These are phyloP conservation scores for Pythium chondricola DNA, from an alignment of 352 stramenopile genomes.

Conservation along the genomic window DNA sequence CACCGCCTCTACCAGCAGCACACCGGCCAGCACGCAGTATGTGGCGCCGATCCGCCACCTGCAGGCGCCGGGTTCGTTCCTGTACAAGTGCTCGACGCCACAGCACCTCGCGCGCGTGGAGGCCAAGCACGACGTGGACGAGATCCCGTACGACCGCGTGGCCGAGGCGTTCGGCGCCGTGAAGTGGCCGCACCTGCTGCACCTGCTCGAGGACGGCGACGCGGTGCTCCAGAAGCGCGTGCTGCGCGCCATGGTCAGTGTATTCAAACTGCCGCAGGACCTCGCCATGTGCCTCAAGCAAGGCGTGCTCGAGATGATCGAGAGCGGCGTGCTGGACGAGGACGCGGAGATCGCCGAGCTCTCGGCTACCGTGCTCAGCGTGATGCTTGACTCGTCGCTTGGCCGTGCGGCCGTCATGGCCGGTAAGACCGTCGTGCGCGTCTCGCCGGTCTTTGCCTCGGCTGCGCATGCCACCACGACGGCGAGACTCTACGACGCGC, in stretches of 20 bases:
- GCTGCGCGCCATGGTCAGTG: constrained; percentile 32
- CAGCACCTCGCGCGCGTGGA: constrained; percentile 59
- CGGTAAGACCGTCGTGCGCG: constrained; percentile 27
- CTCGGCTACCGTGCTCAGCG: constrained; percentile 41
- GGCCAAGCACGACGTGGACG: constrained; percentile 39
- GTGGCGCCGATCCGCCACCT: constrained; percentile 39
- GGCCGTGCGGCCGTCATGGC: constrained; percentile 35
- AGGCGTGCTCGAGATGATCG: constrained; percentile 48
- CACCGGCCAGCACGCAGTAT: neutral
- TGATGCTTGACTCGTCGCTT: constrained; percentile 38
- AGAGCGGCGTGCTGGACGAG: constrained; percentile 27
- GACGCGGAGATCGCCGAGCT: constrained; percentile 45
- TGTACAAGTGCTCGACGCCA: constrained; percentile 56
- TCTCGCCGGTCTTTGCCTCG: constrained; percentile 40
- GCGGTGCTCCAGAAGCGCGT: constrained; percentile 40
- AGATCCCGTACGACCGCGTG: constrained; percentile 54
- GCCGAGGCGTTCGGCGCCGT: constrained; percentile 60
- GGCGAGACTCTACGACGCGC: constrained; percentile 43
- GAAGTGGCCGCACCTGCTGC: constrained; percentile 65
- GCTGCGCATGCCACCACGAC: constrained; percentile 23
- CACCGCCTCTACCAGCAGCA: neutral
- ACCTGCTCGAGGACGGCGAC: constrained; percentile 50
- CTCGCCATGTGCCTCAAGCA: constrained; percentile 58
- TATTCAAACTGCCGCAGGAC: constrained; percentile 59
- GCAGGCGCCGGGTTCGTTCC: constrained; percentile 38